Evolutionary conservation across 2,329 filamentous ascomycete species (phyloP), one percentile per base, ranked within the genome.

Genomic region (Ascochyta rabiei): DNA sequence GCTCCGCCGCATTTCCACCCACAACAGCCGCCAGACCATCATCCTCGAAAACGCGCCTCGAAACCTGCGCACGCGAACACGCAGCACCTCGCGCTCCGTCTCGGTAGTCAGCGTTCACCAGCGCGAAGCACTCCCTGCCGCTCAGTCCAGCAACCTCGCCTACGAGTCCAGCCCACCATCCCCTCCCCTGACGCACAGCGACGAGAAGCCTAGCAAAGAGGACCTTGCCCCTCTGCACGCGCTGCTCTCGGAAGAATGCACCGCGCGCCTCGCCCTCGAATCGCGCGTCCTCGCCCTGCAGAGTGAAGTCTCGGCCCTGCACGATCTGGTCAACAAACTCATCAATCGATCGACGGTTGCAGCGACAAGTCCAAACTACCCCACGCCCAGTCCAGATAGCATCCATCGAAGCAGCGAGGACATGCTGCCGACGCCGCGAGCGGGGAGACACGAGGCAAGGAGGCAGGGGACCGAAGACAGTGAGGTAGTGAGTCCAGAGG

Each of bases 11-110:
- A 53, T 75, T 19, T 71, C 70, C 9, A 66, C 68, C 7, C 69
- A 68, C 56, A 73, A 58, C 52, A 71, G 71, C 39, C 70, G 70
- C 4, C 72, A 75, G 55, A 75, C 73, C 45, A 74, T 76, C 52
- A 73, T 76, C 34, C 68, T 76, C 9, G 72, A 74, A 42, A 73
- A 71, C 19, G 68, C 72, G 31, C 73, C 74, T 4, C 70, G 67
- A 39, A 72, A 65, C 13, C 62, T 70, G 1, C 67, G 70, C 9
- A 66, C 69, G 4, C 62, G 73, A 4, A 68, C 74, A 23, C 56
- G 69, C 21, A 73, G 68, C 43, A 63, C 66, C 0, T 73, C 70
- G 1, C 52, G 58, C 21, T 61, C 58, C 28, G 26, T 51, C 13
- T 56, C 57, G 9, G 39, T 37, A 4, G 53, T 47, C 57, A 56